phyloP scores from a whole-genome alignment of 345 rosid genomes.

The Eucalyptus marginata region DNA sequence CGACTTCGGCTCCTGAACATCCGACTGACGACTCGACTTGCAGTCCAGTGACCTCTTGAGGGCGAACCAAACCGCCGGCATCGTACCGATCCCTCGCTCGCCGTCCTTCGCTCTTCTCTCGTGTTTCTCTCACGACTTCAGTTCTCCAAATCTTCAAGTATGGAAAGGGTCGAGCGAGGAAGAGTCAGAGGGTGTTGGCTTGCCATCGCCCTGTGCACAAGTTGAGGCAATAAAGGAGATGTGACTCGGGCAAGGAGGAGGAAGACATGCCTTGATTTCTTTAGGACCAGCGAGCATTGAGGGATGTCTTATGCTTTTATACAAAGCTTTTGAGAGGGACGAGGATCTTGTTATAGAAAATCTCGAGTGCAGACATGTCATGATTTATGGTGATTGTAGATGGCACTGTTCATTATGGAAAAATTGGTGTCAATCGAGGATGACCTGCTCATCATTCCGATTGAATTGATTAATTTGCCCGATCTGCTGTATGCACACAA shows the following conservation, averaged over 20 bases:
- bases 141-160: not conserved
- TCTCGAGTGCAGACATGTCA: not conserved
- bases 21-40: slow-evolving; percentile 9
- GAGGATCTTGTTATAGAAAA: not conserved
- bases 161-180: not conserved
- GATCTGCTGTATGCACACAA: not conserved
- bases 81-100: not conserved
- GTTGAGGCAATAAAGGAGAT: not conserved
- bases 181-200: not conserved
- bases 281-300: not conserved
- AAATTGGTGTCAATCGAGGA: not conserved
- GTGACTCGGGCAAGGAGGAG: not conserved
- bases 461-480: not conserved
- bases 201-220: not conserved
- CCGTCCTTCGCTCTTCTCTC: not conserved
- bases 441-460: not conserved
- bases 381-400: not conserved
- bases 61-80: slow-evolving; percentile 34
- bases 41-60: slow-evolving; percentile 37
- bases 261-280: not conserved
- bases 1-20: slow-evolving; percentile 10
- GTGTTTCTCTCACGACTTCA: not conserved
- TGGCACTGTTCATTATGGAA: not conserved
- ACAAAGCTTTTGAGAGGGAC: not conserved
- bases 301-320: not conserved